Evolutionary conservation across 2,329 filamentous ascomycete species (phyloP), one percentile per base, ranked within the genome.

Genomic region (Colletotrichum sp.): DNA sequence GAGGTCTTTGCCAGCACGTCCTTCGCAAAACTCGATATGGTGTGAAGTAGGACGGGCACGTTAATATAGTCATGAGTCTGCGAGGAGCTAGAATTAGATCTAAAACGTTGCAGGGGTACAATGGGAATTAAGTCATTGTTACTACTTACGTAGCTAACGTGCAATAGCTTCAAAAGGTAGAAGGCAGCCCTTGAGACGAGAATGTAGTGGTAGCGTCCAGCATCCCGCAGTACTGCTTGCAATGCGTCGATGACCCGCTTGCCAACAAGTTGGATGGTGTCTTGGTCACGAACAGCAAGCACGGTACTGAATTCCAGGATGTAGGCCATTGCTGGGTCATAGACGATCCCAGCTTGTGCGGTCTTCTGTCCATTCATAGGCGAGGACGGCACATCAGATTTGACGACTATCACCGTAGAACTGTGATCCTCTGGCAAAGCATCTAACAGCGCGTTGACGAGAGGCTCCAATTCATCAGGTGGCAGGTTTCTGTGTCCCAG

Each of bases 31-130:
- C 93, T 96, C 2, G 96, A 98, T 77, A 99, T 96, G 2, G 94
- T 94, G 83, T 99, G 97, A 15, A 99, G 90, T 9, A 99, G 91
- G 67, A 99, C 95, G 2, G 97, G 97, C 1, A 96, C 95, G 73
- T 97, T 95, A 81, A 98, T 93, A 83, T 97, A 98, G 80, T 98
- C 95, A 81, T 96, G 92, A 79, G 98, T 94, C 94, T 96, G 79
- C 4, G 59, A 78, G 44, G 71, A 68, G 55, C 68, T 4, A 24
- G 8, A 65, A 34, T 72, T 18, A 65, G 59, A 64, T 55, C 60
- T 13, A 32, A 32, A 80, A 78, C 75, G 82, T 84, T 75, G 84
- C 44, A n/a, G n/a, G n/a, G 12, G n/a, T 49, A 81, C 34, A 30
- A n/a, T 5, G 12, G 7, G 12, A 55, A 4, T n/a, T 8, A 36